Conservation (phyloP, 768 basidiomycete species). For the Lactarius quietus region DNA sequence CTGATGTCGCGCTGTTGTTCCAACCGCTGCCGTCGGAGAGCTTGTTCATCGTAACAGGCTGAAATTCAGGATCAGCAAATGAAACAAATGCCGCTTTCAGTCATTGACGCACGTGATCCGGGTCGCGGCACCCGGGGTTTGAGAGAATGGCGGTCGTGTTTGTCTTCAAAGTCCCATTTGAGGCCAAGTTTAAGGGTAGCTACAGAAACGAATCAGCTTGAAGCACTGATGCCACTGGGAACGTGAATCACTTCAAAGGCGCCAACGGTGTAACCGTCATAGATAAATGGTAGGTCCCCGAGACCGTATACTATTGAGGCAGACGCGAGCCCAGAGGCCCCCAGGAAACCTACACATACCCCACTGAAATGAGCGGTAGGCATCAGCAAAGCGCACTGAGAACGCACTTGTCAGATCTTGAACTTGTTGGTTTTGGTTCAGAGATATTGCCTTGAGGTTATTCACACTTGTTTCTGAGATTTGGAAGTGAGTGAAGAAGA, state of each 20-base stretch:
- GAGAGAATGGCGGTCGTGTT: slow-evolving; percentile 49
- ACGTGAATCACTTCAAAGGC: slow-evolving; percentile 41
- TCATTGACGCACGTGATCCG: slow-evolving; percentile 33
- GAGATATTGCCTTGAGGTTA: slow-evolving; percentile 38
- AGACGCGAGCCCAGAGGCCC: slow-evolving; percentile 53
- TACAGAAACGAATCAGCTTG: slow-evolving; percentile 23
- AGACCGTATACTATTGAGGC: slow-evolving; percentile 47
- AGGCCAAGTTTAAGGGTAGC: slow-evolving; percentile 37
- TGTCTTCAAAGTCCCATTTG: slow-evolving; percentile 46
- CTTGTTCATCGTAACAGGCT: slow-evolving; percentile 40
- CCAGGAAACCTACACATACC: slow-evolving; percentile 43
- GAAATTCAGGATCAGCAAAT: not conserved
- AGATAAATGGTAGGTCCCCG: slow-evolving; percentile 44
- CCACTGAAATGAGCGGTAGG: not conserved
- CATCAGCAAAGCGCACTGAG: not conserved
- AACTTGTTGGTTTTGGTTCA: slow-evolving; percentile 46
- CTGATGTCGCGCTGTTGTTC: slow-evolving; percentile 42
- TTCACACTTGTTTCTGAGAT: slow-evolving; percentile 37
- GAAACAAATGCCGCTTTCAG: not conserved
- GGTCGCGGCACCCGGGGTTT: slow-evolving; percentile 43
- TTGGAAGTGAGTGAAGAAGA: slow-evolving; percentile 3
- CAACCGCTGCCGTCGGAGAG: slow-evolving; percentile 37
- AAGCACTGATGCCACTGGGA: not conserved
- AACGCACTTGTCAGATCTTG: slow-evolving; percentile 46
- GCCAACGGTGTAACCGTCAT: slow-evolving; percentile 43